A percentile compares a stretch with the other conserved stretches of the same genome.
These are phyloP conservation scores for Yarrowia alimentaria DNA, from an alignment of 805 yeast genomes.

Conservation along the genomic window DNA sequence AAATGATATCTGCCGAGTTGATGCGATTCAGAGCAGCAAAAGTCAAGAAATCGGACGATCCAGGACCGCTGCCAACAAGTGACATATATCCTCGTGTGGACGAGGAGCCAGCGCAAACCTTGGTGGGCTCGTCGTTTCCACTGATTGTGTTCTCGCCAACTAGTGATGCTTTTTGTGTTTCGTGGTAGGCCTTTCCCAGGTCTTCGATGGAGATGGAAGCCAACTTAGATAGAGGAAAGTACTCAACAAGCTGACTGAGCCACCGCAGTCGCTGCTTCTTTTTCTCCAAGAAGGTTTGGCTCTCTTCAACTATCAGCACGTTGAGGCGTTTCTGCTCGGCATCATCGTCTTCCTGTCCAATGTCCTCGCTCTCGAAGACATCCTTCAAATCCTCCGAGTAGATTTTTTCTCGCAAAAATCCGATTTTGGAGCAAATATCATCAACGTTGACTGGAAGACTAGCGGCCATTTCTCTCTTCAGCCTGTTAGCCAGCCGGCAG, in stretches of 20 bases:
- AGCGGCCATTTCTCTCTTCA: slow-evolving; percentile 66
- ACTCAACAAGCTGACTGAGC: slow-evolving; percentile 87
- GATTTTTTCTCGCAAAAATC: slow-evolving; percentile 57
- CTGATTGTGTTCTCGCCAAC: no score
- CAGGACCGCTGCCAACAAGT: slow-evolving; percentile 95
- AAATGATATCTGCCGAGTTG: slow-evolving; percentile 72
- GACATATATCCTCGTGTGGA: slow-evolving; percentile 61
- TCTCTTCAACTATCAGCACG: slow-evolving; percentile 58
- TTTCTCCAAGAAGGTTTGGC: slow-evolving; percentile 43
- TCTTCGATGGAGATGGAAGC: slow-evolving; percentile 60
- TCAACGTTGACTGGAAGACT: slow-evolving; percentile 70
- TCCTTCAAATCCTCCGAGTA: slow-evolving; percentile 48
- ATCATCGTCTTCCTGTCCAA: slow-evolving; percentile 68
- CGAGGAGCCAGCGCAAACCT: neutral
- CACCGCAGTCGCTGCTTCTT: slow-evolving; percentile 69
- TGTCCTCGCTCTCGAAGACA: slow-evolving; percentile 37
- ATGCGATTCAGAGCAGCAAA: slow-evolving; percentile 82
- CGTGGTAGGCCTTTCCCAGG: slow-evolving; percentile 47
- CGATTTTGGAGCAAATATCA: slow-evolving; percentile 65
- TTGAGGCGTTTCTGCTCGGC: slow-evolving; percentile 63
- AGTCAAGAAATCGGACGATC: slow-evolving; percentile 76
- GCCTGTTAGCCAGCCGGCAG: slow-evolving; percentile 76
- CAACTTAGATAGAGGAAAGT: slow-evolving; percentile 71
- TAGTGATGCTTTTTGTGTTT: no score
- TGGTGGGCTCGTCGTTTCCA: neutral